Conservation (phyloP, 768 basidiomycete species). For the Russula abietina region DNA sequence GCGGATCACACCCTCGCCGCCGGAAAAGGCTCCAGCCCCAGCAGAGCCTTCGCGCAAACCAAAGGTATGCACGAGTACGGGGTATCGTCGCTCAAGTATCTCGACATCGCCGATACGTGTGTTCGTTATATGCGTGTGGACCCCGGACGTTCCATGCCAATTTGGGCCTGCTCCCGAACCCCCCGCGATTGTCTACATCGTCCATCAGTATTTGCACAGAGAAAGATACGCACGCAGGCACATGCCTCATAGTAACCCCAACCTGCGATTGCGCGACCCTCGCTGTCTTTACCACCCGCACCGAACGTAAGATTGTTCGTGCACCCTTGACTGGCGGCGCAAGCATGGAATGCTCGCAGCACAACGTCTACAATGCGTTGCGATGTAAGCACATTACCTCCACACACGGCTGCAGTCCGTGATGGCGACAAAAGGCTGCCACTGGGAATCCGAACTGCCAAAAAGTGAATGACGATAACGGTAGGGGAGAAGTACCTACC, state of each 20-base stretch:
- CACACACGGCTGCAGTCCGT: slow-evolving; percentile 84
- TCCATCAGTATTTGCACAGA: neutral
- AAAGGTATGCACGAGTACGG: slow-evolving; percentile 82
- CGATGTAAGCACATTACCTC: slow-evolving; percentile 86
- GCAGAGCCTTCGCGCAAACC: slow-evolving; percentile 64
- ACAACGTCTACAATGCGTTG: slow-evolving; percentile 95
- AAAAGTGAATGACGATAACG: slow-evolving; percentile 20
- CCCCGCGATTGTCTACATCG: slow-evolving; percentile 78
- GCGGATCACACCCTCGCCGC: slow-evolving; percentile 80
- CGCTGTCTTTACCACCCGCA: slow-evolving; percentile 76
- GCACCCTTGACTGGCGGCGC: slow-evolving; percentile 89
- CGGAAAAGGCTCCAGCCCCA: slow-evolving; percentile 64
- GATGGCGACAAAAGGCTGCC: slow-evolving; percentile 76
- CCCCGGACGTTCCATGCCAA: slow-evolving; percentile 91
- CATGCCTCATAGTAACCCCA: slow-evolving; percentile 87
- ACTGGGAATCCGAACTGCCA: slow-evolving; percentile 68
- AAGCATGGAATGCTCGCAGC: slow-evolving; percentile 85
- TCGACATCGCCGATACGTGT: slow-evolving; percentile 92
- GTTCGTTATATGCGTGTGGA: slow-evolving; percentile 92
- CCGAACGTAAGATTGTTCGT: slow-evolving; percentile 93
- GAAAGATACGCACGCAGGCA: slow-evolving; percentile 14
- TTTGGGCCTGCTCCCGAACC: slow-evolving; percentile 85
- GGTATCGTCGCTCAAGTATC: slow-evolving; percentile 89
- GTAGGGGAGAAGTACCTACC: slow-evolving; percentile 40
- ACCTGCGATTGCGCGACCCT: slow-evolving; percentile 67